phyloP scores from a whole-genome alignment of 2,329 filamentous ascomycete genomes.

The Gnomoniopsis smithogilvyi region DNA sequence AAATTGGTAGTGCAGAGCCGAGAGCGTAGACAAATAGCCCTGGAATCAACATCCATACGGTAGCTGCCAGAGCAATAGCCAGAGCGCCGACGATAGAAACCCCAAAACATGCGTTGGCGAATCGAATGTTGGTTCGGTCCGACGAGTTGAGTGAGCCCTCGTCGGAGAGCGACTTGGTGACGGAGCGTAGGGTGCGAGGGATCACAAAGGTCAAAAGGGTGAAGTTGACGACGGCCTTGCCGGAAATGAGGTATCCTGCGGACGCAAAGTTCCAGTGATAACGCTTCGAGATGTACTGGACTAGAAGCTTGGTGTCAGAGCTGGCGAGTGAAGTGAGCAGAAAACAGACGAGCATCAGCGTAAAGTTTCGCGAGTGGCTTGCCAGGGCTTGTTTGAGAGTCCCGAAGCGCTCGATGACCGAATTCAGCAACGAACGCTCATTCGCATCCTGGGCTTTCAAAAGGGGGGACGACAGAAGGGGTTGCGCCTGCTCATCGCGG shows the following conservation, averaged over 20 bases:
- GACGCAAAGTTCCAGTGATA: conserved; percentile 44
- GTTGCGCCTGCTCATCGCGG: conserved; percentile 32
- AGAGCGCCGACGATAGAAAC: conserved; percentile 40
- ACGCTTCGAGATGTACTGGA: conserved; percentile 48
- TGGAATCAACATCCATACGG: conserved; percentile 38
- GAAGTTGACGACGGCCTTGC: conserved; percentile 47
- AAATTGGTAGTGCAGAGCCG: conserved; percentile 46
- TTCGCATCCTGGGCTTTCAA: conserved; percentile 33
- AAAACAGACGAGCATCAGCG: conserved; percentile 40
- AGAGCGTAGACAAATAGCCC: conserved; percentile 44
- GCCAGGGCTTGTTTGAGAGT: conserved; percentile 30
- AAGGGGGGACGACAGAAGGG: conserved; percentile 36
- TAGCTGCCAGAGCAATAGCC: conserved; percentile 37
- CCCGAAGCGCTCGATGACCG: conserved; percentile 26
- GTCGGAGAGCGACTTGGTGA: conserved; percentile 13
- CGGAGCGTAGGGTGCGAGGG: conserved; percentile 32
- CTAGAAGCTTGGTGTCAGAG: conserved; percentile 47
- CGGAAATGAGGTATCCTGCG: conserved; percentile 45
- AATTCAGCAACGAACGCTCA: conserved; percentile 18
- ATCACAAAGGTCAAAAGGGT: conserved; percentile 39
- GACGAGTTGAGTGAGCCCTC: conserved; percentile 19
- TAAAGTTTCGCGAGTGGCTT: conserved; percentile 38
- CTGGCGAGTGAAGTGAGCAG: conserved; percentile 47
- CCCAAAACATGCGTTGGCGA: conserved; percentile 34
- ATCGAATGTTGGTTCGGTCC: conserved; percentile 30